A percentile compares a stretch with the other conserved stretches of the same genome.
Evolutionary conservation across 257 asterid genomes (phyloP).

Genomic region (Przewalskia tangutica): DNA sequence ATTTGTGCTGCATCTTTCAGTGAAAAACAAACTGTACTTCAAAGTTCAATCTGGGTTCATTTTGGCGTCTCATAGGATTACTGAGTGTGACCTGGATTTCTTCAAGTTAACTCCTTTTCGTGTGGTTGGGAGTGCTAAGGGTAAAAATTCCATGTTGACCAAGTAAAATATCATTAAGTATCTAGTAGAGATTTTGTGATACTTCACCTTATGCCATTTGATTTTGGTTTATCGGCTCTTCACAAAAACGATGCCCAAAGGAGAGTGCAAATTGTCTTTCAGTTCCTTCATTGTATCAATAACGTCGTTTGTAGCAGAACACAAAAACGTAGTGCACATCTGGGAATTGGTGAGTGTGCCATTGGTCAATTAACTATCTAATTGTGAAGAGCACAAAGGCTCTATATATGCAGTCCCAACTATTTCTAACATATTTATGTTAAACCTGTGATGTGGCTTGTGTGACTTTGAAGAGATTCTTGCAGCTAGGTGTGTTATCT

Average conservation of each 20-base stretch:
- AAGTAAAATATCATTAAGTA: neutral
- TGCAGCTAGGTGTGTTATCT: neutral
- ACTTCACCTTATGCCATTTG: neutral
- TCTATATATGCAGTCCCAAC: neutral
- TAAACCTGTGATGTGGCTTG: neutral
- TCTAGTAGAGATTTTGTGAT: neutral
- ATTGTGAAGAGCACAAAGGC: neutral
- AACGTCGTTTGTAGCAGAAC: neutral
- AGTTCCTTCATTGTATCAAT: neutral
- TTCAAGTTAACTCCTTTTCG: neutral
- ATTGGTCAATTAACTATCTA: neutral
- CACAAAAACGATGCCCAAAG: neutral
- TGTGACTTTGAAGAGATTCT: neutral
- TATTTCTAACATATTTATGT: neutral
- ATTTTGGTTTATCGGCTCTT: neutral
- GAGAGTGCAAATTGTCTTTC: neutral
- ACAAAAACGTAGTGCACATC: neutral
- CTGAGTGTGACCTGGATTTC: neutral
- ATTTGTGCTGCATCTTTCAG: neutral
- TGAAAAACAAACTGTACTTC: neutral
- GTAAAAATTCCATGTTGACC: neutral
- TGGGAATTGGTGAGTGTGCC: neutral
- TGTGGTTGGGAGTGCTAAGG: neutral
- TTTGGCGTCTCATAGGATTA: neutral
- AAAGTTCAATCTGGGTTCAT: neutral